A percentile compares a stretch with the other conserved stretches of the same genome.
These are phyloP conservation scores for Termitomyces sp. DNA, from an alignment of 768 basidiomycete genomes.

Conservation along the genomic window DNA sequence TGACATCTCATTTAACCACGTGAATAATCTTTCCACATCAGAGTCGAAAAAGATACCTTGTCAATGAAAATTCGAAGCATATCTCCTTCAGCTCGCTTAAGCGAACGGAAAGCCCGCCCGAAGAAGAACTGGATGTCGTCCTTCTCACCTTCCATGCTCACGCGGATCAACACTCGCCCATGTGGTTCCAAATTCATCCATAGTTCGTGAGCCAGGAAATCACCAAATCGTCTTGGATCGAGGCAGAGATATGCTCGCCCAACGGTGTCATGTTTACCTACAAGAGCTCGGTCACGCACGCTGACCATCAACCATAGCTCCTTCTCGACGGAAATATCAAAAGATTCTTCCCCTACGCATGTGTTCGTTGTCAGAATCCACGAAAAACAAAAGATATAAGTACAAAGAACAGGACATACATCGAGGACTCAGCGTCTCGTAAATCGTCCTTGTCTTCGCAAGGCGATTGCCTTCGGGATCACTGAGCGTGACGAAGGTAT, in stretches of 20 bases:
- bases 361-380: slow-evolving; percentile 7
- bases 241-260: slow-evolving; percentile 91
- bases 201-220: slow-evolving; percentile 85
- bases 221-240: slow-evolving; percentile 82
- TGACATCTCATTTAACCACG: slow-evolving; percentile 61
- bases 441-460: slow-evolving; percentile 94
- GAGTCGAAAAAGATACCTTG: slow-evolving; percentile 54
- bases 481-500: slow-evolving; percentile 92
- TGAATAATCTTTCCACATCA: neutral
- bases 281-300: slow-evolving; percentile 81
- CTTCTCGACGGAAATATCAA: slow-evolving; percentile 90
- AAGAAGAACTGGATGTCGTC: slow-evolving; percentile 98
- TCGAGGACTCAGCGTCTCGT: slow-evolving; percentile 85
- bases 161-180: slow-evolving; percentile 79
- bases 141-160: slow-evolving; percentile 99
- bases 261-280: slow-evolving; percentile 91
- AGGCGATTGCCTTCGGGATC: slow-evolving; percentile 86
- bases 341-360: slow-evolving; percentile 87
- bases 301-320: slow-evolving; percentile 98
- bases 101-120: slow-evolving; percentile 87
- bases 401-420: slow-evolving; percentile 49
- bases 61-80: slow-evolving; percentile 97
- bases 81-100: slow-evolving; percentile 91
- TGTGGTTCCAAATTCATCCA: slow-evolving; percentile 88
- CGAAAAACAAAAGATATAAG: neutral